Conservation (phyloP, 2,329 filamentous ascomycete genomes). For the Exserohilum turcica region DNA sequence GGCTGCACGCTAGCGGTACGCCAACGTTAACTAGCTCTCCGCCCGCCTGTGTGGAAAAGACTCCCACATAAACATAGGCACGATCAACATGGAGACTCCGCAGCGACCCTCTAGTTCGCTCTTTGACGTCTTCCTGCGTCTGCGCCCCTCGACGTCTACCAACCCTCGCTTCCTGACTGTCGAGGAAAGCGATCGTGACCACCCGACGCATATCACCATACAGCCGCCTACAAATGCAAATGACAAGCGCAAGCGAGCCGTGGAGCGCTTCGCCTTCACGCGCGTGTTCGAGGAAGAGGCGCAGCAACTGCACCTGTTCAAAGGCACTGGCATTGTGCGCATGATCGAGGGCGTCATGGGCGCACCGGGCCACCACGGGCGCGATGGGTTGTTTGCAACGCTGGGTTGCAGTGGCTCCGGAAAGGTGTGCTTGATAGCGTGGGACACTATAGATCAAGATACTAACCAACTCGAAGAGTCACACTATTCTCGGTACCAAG, state of each 20-base stretch:
- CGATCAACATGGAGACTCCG: constrained; percentile 44
- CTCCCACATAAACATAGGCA: neutral
- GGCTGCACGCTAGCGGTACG: constrained; percentile 10
- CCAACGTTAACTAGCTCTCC: constrained; percentile 9
- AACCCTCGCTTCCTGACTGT: constrained; percentile 74
- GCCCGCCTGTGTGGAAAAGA: constrained; percentile 4
- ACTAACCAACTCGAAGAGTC: constrained; percentile 65
- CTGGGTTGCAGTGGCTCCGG: constrained; percentile 93
- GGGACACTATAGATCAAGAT: constrained; percentile 1
- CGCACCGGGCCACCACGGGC: constrained; percentile 72
- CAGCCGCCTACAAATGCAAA: constrained; percentile 75
- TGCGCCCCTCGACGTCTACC: constrained; percentile 58
- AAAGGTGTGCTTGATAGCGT: constrained; percentile 66
- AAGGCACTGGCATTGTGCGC: constrained; percentile 73
- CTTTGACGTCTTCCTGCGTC: constrained; percentile 89
- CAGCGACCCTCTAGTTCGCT: constrained; percentile 58
- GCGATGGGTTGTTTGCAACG: constrained; percentile 88
- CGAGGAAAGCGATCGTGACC: constrained; percentile 56
- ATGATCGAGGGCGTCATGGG: constrained; percentile 83
- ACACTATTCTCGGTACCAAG: constrained; percentile 90
- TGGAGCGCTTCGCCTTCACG: constrained; percentile 95
- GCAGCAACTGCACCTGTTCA: constrained; percentile 83
- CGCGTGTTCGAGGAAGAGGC: constrained; percentile 88
- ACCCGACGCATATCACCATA: constrained; percentile 59
- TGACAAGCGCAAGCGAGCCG: constrained; percentile 80